Base-by-base conservation (phyloP, 257 asterid species). In the Solanum tacnaense region DNA sequence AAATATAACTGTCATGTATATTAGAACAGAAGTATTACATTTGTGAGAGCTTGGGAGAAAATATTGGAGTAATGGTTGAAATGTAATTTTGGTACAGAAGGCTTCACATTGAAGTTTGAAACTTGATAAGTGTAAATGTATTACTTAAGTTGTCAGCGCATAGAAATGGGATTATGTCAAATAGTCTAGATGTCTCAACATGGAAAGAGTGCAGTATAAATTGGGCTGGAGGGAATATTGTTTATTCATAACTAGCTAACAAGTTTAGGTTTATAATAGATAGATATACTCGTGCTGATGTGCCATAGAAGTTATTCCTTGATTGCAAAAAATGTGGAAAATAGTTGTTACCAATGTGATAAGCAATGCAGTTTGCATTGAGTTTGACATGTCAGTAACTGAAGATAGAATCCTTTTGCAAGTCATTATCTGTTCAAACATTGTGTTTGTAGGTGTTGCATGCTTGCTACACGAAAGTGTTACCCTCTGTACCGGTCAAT, bases 391-490 rank as follows among this genome's bases (percentile, higher is more conserved):
- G 23, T 46, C 9, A 8, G 27, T 79, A 79, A 46, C 39, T 27
- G 85, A 79, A 79, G 38, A 46, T 9, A 25, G 85, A 44, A 44
- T 27, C 39, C 67, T 44, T 79, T 46, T 79, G 85, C 16, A 44
- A 16, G 67, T 79, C 62, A 7, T 74, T 9, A 73, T 39, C 72
- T 49, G 32, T 35, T 76, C 16, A 25, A 13, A 58, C 52, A 21
- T 71, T 86, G 34, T 23, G n/a, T 2, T 73, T 20, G 90, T 92
- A 97, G 99, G 98, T 97, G 39, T 90, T 96, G 91, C 98, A 92
- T 92, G 93, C 99, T 87, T 97, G 98, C 91, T 97, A 94, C 86
- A 92, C 98, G 35, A 96, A 93, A 90, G 98, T 95, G 72, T 94
- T 94, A 49, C 99, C 99, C 3, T 96, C 98, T 6, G 98, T 87